Base-by-base conservation (phyloP, 768 basidiomycete species). In the Macrolepiota albuminosa region DNA sequence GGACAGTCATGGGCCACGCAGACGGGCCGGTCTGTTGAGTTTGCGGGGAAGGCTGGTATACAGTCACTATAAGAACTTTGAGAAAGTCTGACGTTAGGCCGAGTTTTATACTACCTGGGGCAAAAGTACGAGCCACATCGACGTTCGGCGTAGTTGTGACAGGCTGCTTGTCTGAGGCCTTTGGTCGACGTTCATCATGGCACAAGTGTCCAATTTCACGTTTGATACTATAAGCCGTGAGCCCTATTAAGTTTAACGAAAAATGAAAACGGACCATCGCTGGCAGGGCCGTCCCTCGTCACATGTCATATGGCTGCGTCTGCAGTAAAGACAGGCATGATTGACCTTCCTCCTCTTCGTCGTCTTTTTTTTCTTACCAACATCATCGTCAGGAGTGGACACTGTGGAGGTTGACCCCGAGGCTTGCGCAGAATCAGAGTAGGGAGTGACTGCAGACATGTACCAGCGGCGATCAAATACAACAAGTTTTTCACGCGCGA, bases 181-280 rank as follows among this genome's bases (percentile, higher is more conserved):
- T 85, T 1, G 80, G 78, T 51, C 85, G 80, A 59, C 84, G 84
- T 69, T 95, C 93, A 71, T 96, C 95, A 66, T 93, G 90, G 68
- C 95, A 97, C 14, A 96, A 78, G 75, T 97, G 93, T 0, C 93
- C 92, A 61, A 98, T 98, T 72, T 98, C 95, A 42, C 96, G 86
- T 72, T 98, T 98, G 67, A 98, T 93, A 68, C 95, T 95, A 66
- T 52, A 34, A 16, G 29, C 55, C 61, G 58, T 45, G 40, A 56
- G 43, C 11, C 37, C 33, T 34, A 10, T 39, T 1, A 33, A 31
- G 53, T 46, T 26, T 26, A 26, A 46, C 13, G 54, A 61, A 57
- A 64, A 62, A 47, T 29, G 46, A 61, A 55, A n/a, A 78, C 91
- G 72, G 70, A 95, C 95, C 95, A 96, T 65, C 95, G 85, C 67